Base-by-base conservation (phyloP, 176 grass and related monocot genomes). In the Avena eriantha region DNA sequence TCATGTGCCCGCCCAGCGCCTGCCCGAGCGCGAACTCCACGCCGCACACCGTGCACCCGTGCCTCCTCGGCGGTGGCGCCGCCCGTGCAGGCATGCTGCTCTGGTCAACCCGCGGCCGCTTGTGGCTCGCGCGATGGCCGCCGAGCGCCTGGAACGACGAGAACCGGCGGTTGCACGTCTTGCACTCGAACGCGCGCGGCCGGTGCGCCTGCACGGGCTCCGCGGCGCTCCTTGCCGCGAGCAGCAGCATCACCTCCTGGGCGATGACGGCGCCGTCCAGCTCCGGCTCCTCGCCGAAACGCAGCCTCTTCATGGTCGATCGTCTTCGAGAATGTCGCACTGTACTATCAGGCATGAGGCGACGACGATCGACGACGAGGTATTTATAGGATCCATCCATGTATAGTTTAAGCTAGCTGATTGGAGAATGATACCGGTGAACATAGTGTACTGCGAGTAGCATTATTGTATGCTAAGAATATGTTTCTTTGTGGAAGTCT, bases 1-100 rank as follows among this genome's bases (percentile, higher is more conserved):
- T 73, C 93, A 95, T 95, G 91, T 95, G 93, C 9, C 93, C 93
- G 0, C 93, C 93, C 19, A 93, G 86, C 50, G 89, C 93, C 71
- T 93, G 93, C 22, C 88, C 93, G 17, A 89, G 69, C 36, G 82
- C 47, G 84, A 95, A 95, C 81, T 84, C 93, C 1, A 88, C 69
- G 68, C 91, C 88, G 60, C 93, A 93, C 58, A 95, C 77, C 60
- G 76, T 3, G 81, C 93, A 95, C 45, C 87, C 88, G 50, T 92
- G 90, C 47, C 63, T 80, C 84, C 89, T 92, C 31, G 72, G 83
- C 26, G 33, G 39, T 33, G 7, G 54, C 85, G 12, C 45, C 46
- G 50, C 49, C 46, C 24, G 54, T 23, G 41, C 23, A 4, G 2
- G 47, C 76, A 41, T 7, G 85, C 54, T 41, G 18, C 29, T 22